A percentile compares a stretch with the other conserved stretches of the same genome.
These are phyloP conservation scores for Gamsiella multidivaricata DNA, from an alignment of 192 early-diverging fungal genomes.

Conservation along the genomic window DNA sequence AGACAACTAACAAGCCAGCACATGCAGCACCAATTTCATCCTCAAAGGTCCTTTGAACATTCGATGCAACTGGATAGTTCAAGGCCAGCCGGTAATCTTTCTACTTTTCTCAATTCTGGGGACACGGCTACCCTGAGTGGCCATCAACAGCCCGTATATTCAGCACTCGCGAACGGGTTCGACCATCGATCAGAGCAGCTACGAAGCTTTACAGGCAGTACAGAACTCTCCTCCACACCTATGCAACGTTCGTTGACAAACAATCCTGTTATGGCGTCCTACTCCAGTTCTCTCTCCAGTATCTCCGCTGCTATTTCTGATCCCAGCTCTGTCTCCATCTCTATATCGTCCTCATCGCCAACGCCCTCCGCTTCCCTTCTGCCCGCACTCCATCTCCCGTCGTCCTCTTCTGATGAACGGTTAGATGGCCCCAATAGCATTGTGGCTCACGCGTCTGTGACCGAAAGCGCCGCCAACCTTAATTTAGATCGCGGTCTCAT, in stretches of 20 bases:
- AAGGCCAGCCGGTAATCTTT: neutral
- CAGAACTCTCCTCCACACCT: slow-evolving; percentile 21
- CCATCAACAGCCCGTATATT: neutral
- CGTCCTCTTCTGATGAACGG: neutral
- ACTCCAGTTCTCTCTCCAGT: slow-evolving; percentile 1
- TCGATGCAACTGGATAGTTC: slow-evolving; percentile 16
- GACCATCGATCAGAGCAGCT: neutral
- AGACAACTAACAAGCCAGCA: neutral
- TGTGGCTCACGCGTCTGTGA: neutral
- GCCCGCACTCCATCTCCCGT: neutral
- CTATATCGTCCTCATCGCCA: slow-evolving; percentile 10
- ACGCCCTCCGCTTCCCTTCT: neutral
- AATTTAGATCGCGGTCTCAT: neutral
- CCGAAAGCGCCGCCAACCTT: neutral
- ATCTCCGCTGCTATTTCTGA: slow-evolving; percentile 28
- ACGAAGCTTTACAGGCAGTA: neutral
- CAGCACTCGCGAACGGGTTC: neutral
- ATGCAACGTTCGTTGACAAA: slow-evolving; percentile 43
- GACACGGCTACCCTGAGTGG: neutral
- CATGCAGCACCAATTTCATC: neutral
- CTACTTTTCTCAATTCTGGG: neutral
- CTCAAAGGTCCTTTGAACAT: neutral
- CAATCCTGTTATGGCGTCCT: slow-evolving; percentile 19
- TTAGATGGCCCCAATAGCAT: neutral
- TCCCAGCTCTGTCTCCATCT: slow-evolving; percentile 19